phyloP scores from a whole-genome alignment of 2,329 filamentous ascomycete species.

The Knoxdaviesia proteae region DNA sequence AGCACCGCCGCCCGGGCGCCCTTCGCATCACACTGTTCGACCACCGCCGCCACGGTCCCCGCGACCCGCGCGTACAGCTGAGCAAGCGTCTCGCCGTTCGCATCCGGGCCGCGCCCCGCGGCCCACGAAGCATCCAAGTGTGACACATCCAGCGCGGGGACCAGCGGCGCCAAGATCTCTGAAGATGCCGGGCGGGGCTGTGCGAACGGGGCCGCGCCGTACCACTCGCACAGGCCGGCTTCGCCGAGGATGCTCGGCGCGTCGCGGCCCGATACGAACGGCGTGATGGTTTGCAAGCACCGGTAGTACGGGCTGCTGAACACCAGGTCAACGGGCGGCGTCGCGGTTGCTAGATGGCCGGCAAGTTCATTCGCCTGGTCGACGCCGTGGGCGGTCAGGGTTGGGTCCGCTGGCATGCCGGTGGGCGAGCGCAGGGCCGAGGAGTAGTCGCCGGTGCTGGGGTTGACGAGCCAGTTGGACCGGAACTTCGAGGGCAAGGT shows the following conservation, averaged over 20 bases:
- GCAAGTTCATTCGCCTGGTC: slow-evolving; percentile 64
- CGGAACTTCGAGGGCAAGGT: slow-evolving; percentile 45
- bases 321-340: slow-evolving; percentile 51
- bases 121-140: slow-evolving; percentile 48
- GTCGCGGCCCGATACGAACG: slow-evolving; percentile 34
- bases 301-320: slow-evolving; percentile 79
- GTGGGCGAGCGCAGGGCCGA: slow-evolving; percentile 61
- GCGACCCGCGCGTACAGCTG: slow-evolving; percentile 66
- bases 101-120: slow-evolving; percentile 15
- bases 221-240: slow-evolving; percentile 62
- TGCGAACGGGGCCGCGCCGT: slow-evolving; percentile 64
- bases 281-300: slow-evolving; percentile 65
- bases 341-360: slow-evolving; percentile 35
- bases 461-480: slow-evolving; percentile 73
- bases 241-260: slow-evolving; percentile 28
- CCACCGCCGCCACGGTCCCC: slow-evolving; percentile 45
- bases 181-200: slow-evolving; percentile 45
- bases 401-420: slow-evolving; percentile 69
- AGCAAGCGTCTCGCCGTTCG: slow-evolving; percentile 56
- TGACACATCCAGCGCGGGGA: slow-evolving; percentile 36
- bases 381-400: slow-evolving; percentile 71
- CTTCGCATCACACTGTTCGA: slow-evolving; percentile 50
- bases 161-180: slow-evolving; percentile 33
- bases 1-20: slow-evolving; percentile 53
- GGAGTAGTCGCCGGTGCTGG: slow-evolving; percentile 57